Evolutionary conservation across 1,284 basidiomycete genomes (phyloP).

Genomic region (Ustilago curta): DNA sequence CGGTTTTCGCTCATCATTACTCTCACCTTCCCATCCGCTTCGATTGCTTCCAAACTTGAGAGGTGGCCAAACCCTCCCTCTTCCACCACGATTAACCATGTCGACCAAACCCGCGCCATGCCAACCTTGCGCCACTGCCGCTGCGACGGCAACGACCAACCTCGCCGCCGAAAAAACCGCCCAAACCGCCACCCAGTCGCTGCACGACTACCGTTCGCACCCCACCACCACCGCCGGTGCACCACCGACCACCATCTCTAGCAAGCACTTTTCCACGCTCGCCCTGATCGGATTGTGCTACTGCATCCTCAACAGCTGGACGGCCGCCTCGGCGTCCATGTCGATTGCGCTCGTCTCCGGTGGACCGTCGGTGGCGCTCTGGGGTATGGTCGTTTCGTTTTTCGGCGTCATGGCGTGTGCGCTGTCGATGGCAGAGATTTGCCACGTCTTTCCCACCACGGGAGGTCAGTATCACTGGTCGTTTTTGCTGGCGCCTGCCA

Average conservation of each 20-base stretch:
- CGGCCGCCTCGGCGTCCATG: conserved; percentile 63
- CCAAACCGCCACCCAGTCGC: conserved; percentile 27
- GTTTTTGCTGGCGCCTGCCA: conserved; percentile 64
- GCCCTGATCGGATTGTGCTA: conserved; percentile 50
- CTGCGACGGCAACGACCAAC: not conserved
- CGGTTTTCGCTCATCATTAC: no score
- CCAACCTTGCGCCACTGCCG: not conserved
- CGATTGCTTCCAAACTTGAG: no score
- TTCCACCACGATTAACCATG: not conserved
- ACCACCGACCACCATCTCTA: not conserved
- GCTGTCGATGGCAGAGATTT: conserved; percentile 68
- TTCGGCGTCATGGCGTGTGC: conserved; percentile 69
- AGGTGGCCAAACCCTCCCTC: no score
- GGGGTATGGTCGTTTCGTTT: conserved; percentile 69
- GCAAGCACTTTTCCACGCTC: conserved; percentile 46
- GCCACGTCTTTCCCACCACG: conserved; percentile 54
- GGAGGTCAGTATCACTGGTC: conserved; percentile 71
- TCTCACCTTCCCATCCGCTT: no score
- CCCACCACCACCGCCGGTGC: not conserved
- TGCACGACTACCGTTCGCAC: conserved; percentile 33
- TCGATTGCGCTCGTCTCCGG: conserved; percentile 66
- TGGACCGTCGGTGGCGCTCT: conserved; percentile 69
- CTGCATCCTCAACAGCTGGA: conserved; percentile 66
- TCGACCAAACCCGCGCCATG: not conserved
- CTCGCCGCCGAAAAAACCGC: conserved; percentile 29